Conservation (phyloP, 192 early-diverging fungal genomes). For the Linnemannia hyalina region DNA sequence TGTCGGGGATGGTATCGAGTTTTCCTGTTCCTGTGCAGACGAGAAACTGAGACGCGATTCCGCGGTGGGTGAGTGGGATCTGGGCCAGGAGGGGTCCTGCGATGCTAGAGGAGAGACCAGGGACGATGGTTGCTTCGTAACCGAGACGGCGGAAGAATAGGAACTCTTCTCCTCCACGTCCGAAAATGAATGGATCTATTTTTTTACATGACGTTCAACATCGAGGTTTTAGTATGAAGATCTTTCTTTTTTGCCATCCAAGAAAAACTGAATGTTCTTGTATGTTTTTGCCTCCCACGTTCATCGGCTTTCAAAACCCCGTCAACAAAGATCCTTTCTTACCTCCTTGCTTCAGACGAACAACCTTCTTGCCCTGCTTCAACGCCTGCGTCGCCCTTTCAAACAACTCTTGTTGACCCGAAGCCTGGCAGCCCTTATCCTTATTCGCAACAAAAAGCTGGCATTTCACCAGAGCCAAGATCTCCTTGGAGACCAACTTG, state of each 20-base stretch:
- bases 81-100: constrained; percentile 79
- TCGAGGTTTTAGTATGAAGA: too few relatives aligned
- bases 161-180: constrained; percentile 92
- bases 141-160: constrained; percentile 80
- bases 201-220: background rate
- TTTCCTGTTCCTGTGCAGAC: constrained; percentile 84
- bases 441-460: constrained; percentile 76
- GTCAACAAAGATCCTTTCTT: constrained; percentile 38
- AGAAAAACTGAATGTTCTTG: background rate
- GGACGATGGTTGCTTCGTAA: constrained; percentile 75
- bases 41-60: constrained; percentile 86
- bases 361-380: constrained; percentile 76
- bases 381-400: constrained; percentile 73
- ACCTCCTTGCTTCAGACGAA: constrained; percentile 91
- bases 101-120: constrained; percentile 84
- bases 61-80: constrained; percentile 93
- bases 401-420: constrained; percentile 86
- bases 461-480: constrained; percentile 62
- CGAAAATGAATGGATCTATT: constrained; percentile 91
- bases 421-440: constrained; percentile 79
- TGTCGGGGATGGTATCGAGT: constrained; percentile 81
- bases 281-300: too few relatives aligned
- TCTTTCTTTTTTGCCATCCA: background rate
- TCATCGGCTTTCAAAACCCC: background rate
- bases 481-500: constrained; percentile 79